Base-by-base conservation (phyloP, 441 rosid genomes). In the Geranium incanum region DNA sequence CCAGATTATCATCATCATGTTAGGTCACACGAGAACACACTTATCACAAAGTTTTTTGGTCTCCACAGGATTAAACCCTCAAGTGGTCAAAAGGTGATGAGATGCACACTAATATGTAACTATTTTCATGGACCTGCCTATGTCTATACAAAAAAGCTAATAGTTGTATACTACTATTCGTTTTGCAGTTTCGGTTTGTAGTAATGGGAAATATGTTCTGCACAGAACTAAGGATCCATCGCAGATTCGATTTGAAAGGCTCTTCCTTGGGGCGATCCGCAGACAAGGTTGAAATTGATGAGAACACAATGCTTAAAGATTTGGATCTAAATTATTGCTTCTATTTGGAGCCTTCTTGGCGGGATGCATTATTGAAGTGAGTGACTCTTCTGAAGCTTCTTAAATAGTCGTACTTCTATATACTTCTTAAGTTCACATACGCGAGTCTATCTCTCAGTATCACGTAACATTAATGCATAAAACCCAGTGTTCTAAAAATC, bases 131-230 rank as follows among this genome's bases (percentile, higher is more conserved):
- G 33, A 23, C 33, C 33, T 23, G 33, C 33, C 33, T 23, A 23
- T 23, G 33, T 23, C 33, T 23, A 65, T 68, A 66, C 72, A 45
- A 15, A 63, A 36, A 80, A 64, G 68, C 78, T 85, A 76, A 80
- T 48, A 33, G 73, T 70, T 65, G 15, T 73, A 67, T 77, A 75
- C 74, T 75, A 36, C 78, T 75, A 76, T 36, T 57, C 81, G 71
- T 66, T 28, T 79, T 68, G 84, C 96, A 94, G 99, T 94, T 94
- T 79, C 92, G 97, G 45, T 94, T 92, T 78, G 99, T 94, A 72
- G 99, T 94, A 83, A 94, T 94, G 99, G 99, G 99, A 69, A 94
- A 94, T 75, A 89, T 94, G 99, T 92, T 94, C 92, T 94, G 96
- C 85, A 94, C 99, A 67, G 99, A 94, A 81, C 77, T 94, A 71